Percentiles rank a stretch among this genome's conserved stretches.
Evolutionary conservation across 805 yeast genomes (phyloP).

Genomic region (Ogataea wickerhamii): DNA sequence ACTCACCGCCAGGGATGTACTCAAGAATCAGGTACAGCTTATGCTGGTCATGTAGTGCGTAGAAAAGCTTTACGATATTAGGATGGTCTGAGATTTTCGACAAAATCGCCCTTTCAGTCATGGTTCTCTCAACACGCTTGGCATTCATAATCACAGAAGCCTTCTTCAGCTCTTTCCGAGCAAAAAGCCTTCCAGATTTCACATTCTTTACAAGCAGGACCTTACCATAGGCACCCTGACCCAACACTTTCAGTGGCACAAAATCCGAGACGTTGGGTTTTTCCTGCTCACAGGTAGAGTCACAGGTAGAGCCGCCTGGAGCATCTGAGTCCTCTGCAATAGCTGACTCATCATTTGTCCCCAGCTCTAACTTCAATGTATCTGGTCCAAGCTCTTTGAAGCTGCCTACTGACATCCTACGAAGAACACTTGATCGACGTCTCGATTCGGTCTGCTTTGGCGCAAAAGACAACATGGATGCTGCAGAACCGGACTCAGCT

Average conservation of each 20-base stretch:
- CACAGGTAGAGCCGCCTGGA: not conserved
- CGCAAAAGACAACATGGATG: not conserved
- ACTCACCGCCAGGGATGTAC: conserved; percentile 88
- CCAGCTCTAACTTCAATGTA: conserved; percentile 10
- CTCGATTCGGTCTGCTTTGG: conserved; percentile 1
- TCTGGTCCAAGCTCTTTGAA: conserved; percentile 6
- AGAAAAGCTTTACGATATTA: conserved; percentile 76
- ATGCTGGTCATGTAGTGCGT: conserved; percentile 75
- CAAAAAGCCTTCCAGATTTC: conserved; percentile 60
- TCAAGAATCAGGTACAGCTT: conserved; percentile 73
- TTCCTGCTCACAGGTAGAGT: conserved; percentile 1
- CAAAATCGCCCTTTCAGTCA: conserved; percentile 70
- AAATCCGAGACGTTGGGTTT: conserved; percentile 48
- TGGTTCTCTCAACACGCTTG: conserved; percentile 64
- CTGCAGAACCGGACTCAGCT: too few species aligned
- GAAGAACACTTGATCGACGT: conserved; percentile 28
- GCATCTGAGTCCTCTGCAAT: conserved; percentile 14
- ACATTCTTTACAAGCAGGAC: conserved; percentile 69
- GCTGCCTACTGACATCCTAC: conserved; percentile 28
- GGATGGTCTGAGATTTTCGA: conserved; percentile 65
- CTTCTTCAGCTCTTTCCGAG: conserved; percentile 80
- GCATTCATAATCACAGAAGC: conserved; percentile 60
- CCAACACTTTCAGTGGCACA: conserved; percentile 66
- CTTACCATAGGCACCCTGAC: conserved; percentile 86
- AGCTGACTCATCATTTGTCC: conserved; percentile 6